Base-by-base conservation (phyloP, 345 rosid species). In the Mallotus nudiflorus region DNA sequence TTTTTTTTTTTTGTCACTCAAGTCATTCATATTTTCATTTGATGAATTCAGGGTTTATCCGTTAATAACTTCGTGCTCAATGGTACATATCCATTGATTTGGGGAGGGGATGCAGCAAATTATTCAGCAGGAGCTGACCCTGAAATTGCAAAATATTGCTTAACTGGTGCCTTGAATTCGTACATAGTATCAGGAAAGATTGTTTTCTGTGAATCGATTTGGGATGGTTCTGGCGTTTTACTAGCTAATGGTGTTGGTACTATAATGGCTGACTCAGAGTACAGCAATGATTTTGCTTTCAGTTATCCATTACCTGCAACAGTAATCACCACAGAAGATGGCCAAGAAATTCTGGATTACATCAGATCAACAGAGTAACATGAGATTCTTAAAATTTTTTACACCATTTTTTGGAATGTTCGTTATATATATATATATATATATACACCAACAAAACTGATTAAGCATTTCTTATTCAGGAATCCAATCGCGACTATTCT, bases 101-200 rank as follows among this genome's bases (percentile, higher is more conserved):
- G 79, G 77, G 82, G 78, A 57, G 82, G 85, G 61, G 70, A 75
- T 67, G 85, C 80, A 24, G 77, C 72, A 4, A 81, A 81, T 57
- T 81, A 67, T 67, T 77, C 81, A 1, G 68, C 74, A 19, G 81
- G 81, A 11, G 57, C 75, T 6, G 49, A 62, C 45, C 24, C 53
- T 5, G 69, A 64, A 8, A 19, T 71, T 29, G 65, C 77, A 22
- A 75, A 57, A n/a, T 57, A 12, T 24, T 81, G 85, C 66, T 0
- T 16, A 18, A 14, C 53, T 5, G 82, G 72, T n/a, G 15, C 35
- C 7, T 2, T 81, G 67, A 78, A 75, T 72, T 75, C 79, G 3
- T 53, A 64, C 37, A 40, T 58, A 65, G 75, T 52, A 27, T 39
- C 27, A 31, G 80, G 77, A 53, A 75, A 71, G 52, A 81, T 78